Evolutionary conservation across 2,329 filamentous ascomycete species (phyloP), one percentile per base, ranked within the genome.

Genomic region (Elsinoe australis): DNA sequence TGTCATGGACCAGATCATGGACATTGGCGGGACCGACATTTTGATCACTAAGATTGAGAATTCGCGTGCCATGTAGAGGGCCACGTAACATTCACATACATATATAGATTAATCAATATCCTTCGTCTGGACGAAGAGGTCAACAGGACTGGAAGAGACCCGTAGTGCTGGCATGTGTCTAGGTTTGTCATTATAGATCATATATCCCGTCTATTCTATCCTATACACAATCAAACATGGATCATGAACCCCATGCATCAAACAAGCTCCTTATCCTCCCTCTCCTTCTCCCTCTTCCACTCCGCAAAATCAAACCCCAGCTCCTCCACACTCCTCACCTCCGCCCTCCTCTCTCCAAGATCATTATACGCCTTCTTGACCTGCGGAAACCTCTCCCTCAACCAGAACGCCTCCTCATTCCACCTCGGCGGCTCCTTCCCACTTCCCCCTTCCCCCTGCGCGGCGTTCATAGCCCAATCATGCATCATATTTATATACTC

Each of bases 41-140:
- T 66, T 95, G 58, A 85, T 94, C 17, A 73, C 89, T 47, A 82
- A 85, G 63, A 87, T 95, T 60, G 83, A 86, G 64, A 95, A 95
- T 67, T 82, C 83, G 49, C 72, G 82, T 58, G 74, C 73, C 33
- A 57, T 51, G 15, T 63, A 47, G 44, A 36, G 5, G 12, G 15
- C 22, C 5, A 32, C 14, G 5, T 29, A n/a, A 17, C 5, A 21
- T 14, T 7, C 10, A 22, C 35, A 29, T 38, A 18, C 24, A 42
- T 28, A 31, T 28, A 21, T 38, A 28, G 21, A 10, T 26, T 41
- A 26, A 15, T 41, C n/a, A n/a, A n/a, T n/a, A n/a, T n/a, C n/a
- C n/a, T n/a, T n/a, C n/a, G n/a, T n/a, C n/a, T n/a, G n/a, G n/a
- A n/a, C n/a, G n/a, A n/a, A n/a, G n/a, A n/a, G n/a, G n/a, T n/a